Evolutionary conservation across 2,329 filamentous ascomycete species (phyloP).

Genomic region (Cladosporium sp.): DNA sequence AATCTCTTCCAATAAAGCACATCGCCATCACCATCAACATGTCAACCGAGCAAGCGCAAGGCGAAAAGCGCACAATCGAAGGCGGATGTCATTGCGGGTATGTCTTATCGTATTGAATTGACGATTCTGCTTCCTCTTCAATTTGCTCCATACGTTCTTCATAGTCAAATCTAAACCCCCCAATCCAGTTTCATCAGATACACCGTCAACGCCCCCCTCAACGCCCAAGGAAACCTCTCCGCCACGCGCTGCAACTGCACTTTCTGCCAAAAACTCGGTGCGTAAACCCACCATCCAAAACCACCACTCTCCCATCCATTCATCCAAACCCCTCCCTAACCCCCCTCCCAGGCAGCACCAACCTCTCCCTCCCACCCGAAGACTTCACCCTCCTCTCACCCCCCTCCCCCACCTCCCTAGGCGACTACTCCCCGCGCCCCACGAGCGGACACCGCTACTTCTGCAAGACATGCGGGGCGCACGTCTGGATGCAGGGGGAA

Average conservation of each 20-base stretch:
- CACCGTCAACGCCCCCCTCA: conserved; percentile 6
- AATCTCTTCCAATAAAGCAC: too few relatives aligned
- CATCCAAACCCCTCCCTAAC: too few relatives aligned
- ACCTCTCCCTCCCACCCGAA: neutral
- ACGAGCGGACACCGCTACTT: conserved; percentile 8
- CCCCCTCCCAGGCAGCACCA: neutral
- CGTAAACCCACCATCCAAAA: too few relatives aligned
- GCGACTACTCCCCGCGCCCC: conserved; percentile 3
- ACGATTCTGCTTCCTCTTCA: too few relatives aligned
- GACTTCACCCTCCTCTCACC: conserved; percentile 8
- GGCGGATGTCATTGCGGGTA: conserved; percentile 13
- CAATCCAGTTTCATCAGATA: conserved; percentile 11
- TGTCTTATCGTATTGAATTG: too few relatives aligned
- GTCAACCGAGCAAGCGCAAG: neutral
- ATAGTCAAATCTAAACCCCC: too few relatives aligned
- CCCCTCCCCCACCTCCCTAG: neutral
- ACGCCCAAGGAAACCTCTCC: neutral
- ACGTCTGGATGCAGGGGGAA: conserved; percentile 12
- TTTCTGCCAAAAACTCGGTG: conserved; percentile 10
- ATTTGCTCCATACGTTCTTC: too few relatives aligned
- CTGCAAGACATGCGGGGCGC: conserved; percentile 5
- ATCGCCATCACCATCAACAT: neutral
- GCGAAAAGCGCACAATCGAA: neutral
- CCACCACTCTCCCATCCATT: too few relatives aligned
- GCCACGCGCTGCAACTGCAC: conserved; percentile 13